A percentile compares a stretch with the other conserved stretches of the same genome.
Conservation (phyloP, 169 alveolate species). For the Plasmodium fragile region DNA sequence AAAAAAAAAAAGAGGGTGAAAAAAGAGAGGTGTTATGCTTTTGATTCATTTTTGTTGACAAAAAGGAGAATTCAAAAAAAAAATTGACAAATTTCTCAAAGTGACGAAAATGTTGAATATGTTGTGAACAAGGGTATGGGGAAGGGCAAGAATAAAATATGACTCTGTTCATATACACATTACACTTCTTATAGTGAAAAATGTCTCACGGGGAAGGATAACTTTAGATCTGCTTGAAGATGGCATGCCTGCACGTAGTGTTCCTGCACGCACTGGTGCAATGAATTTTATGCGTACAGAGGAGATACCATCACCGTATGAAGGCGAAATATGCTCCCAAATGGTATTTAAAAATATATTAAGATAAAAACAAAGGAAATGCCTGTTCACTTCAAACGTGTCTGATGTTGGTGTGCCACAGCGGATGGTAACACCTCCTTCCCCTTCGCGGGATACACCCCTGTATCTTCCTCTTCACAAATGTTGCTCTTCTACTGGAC, state of each 20-base stretch:
- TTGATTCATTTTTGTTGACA: background rate
- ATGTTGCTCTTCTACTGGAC: background rate
- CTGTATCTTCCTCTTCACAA: background rate
- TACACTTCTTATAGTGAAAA: background rate
- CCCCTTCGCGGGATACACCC: background rate
- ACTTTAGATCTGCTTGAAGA: background rate
- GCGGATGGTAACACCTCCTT: background rate
- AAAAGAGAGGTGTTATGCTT: background rate
- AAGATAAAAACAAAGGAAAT: background rate
- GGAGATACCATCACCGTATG: background rate
- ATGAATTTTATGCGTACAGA: background rate
- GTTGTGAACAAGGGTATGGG: background rate
- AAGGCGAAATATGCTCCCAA: background rate
- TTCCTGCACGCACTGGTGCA: background rate
- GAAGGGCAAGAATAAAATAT: background rate
- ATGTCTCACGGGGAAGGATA: background rate
- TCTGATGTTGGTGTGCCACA: background rate
- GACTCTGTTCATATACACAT: background rate
- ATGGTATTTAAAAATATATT: too few species aligned
- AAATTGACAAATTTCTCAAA: background rate
- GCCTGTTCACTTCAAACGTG: background rate
- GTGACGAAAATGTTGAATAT: background rate
- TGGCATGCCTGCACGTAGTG: background rate
- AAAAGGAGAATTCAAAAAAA: background rate
- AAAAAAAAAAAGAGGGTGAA: background rate